Evolutionary conservation across 2,329 filamentous ascomycete species (phyloP).

Genomic region (Chaetomiaceae sp.): DNA sequence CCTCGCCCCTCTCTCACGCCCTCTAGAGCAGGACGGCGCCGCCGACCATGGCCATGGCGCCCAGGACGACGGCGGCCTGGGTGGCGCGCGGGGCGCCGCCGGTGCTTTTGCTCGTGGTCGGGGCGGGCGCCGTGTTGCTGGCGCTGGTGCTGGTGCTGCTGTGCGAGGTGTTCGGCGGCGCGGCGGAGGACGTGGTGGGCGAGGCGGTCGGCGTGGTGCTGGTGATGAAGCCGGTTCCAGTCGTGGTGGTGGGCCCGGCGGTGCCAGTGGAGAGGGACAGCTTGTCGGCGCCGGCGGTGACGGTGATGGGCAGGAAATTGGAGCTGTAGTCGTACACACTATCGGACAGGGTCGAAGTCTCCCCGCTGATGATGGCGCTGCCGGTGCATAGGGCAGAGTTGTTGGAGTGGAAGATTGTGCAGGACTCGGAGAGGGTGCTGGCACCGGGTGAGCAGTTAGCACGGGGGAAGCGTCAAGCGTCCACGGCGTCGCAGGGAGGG

Average conservation of each 20-base stretch:
- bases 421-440: no score
- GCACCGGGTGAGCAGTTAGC: no score
- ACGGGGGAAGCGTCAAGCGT: no score
- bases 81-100: constrained; percentile 26
- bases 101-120: constrained; percentile 3
- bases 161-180: not conserved
- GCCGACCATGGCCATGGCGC: constrained; percentile 30
- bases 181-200: not conserved
- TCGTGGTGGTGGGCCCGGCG: not conserved
- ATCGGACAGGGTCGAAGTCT: not conserved
- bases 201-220: not conserved
- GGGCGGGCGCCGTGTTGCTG: not conserved
- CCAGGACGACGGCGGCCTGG: constrained; percentile 32
- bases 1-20: not conserved
- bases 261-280: not conserved
- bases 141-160: not conserved
- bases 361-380: not conserved
- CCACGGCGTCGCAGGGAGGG: not conserved
- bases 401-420: no score
- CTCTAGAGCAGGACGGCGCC: constrained; percentile 33
- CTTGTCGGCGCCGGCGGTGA: constrained; percentile 18
- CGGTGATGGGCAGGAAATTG: constrained; percentile 15
- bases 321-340: constrained; percentile 14
- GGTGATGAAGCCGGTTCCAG: not conserved
- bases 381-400: no score